These are phyloP conservation scores for Eucalyptus curtisii DNA, from an alignment of 345 rosid species.

Conservation along the genomic window DNA sequence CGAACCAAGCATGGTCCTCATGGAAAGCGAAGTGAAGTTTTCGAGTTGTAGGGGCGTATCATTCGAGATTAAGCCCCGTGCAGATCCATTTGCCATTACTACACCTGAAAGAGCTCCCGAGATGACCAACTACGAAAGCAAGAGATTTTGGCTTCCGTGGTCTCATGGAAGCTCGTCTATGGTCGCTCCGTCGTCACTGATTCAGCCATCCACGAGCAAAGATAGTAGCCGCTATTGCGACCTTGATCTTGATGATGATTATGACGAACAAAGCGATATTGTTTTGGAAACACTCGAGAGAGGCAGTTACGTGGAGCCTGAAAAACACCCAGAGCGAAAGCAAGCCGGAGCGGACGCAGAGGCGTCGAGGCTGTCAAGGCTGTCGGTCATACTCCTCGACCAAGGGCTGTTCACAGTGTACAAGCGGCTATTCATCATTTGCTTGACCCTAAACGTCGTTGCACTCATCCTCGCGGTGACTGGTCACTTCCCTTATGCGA, in stretches of 20 bases:
- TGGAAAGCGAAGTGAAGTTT: conserved; percentile 37
- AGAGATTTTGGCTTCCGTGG: conserved; percentile 25
- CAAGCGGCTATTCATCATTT: conserved; percentile 45
- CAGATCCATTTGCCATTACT: conserved; percentile 23
- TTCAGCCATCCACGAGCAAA: conserved; percentile 26
- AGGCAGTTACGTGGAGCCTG: conserved; percentile 8
- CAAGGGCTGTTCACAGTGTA: conserved; percentile 75
- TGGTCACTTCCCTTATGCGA: conserved; percentile 52
- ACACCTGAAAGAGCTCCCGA: not conserved
- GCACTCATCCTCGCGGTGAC: conserved; percentile 52
- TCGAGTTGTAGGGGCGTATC: conserved; percentile 67
- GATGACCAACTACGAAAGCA: not conserved
- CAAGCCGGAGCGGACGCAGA: conserved; percentile 1
- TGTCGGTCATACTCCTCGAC: conserved; percentile 61
- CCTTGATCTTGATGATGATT: conserved; percentile 19
- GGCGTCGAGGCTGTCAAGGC: conserved; percentile 15
- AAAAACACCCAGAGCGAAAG: not conserved
- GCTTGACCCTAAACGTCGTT: conserved; percentile 27
- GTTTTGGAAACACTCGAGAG: conserved; percentile 18
- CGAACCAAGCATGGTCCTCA: not conserved
- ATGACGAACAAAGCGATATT: not conserved
- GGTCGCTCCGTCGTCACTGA: conserved; percentile 10
- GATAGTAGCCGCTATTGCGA: conserved; percentile 70
- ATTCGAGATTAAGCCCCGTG: conserved; percentile 51
- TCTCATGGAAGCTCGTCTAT: conserved; percentile 15